These are phyloP conservation scores for Trichoderma reesei DNA, from an alignment of 495 filamentous ascomycete genomes.

Conservation along the genomic window DNA sequence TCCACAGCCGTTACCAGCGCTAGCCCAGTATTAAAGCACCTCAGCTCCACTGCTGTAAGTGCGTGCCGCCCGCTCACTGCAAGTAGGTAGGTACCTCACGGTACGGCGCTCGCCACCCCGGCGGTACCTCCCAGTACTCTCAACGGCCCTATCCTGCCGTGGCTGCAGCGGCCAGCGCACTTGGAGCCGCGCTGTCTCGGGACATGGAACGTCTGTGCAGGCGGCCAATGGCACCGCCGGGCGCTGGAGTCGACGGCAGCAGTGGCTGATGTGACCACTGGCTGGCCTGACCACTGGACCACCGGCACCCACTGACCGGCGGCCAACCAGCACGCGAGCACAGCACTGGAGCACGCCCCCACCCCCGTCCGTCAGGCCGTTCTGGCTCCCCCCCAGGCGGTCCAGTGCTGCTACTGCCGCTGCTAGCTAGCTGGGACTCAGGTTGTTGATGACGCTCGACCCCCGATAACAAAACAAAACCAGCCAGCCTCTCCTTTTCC, in stretches of 20 bases:
- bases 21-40: no score
- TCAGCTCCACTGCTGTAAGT: no score
- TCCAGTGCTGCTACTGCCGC: no score
- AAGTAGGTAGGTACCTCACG: not conserved
- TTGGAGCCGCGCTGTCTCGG: slow-evolving; percentile 6
- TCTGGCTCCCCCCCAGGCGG: not conserved
- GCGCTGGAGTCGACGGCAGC: not conserved
- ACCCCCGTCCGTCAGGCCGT: not conserved
- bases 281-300: not conserved
- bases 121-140: no score
- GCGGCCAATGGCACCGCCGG: not conserved
- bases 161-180: not conserved
- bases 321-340: slow-evolving; percentile 2
- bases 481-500: not conserved
- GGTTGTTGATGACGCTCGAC: not conserved
- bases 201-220: not conserved
- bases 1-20: not conserved
- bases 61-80: not conserved
- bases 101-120: no score
- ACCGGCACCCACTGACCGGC: no score
- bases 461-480: not conserved
- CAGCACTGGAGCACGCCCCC: no score
- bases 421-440: no score
- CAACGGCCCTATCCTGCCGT: not conserved
- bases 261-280: not conserved